These are phyloP conservation scores for Protea cynaroides DNA, from an alignment of 164 flowering plant species.

Conservation along the genomic window DNA sequence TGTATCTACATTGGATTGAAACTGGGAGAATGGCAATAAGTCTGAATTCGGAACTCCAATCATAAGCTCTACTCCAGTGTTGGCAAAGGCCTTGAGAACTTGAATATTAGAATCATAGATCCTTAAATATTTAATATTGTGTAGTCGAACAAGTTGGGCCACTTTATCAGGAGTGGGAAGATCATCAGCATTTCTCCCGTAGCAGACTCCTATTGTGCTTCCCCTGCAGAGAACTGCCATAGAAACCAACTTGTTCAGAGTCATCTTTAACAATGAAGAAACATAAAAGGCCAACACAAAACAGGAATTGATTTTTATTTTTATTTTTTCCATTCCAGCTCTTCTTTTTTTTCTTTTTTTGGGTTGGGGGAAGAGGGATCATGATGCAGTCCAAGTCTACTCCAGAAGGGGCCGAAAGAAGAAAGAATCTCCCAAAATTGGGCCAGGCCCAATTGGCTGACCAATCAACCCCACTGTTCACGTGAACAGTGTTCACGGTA, in stretches of 20 bases:
- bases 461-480: too few species aligned
- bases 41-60: slow-evolving; percentile 76
- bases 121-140: slow-evolving; percentile 64
- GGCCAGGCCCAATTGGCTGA: too few species aligned
- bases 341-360: too few species aligned
- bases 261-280: not conserved
- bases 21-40: slow-evolving; percentile 67
- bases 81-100: slow-evolving; percentile 87
- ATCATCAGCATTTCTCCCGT: slow-evolving; percentile 95
- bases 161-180: slow-evolving; percentile 92
- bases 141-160: slow-evolving; percentile 57
- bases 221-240: slow-evolving; percentile 52
- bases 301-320: too few species aligned
- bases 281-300: too few species aligned
- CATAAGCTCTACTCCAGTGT: slow-evolving; percentile 83
- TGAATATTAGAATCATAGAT: slow-evolving; percentile 85
- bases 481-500: too few species aligned
- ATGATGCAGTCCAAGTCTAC: too few species aligned
- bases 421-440: too few species aligned
- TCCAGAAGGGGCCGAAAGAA: too few species aligned
- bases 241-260: slow-evolving; percentile 1
- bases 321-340: too few species aligned
- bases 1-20: slow-evolving; percentile 81
- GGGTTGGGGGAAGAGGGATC: too few species aligned
- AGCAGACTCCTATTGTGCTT: slow-evolving; percentile 77